These are phyloP conservation scores for Catunica adiposa DNA, from an alignment of 2,329 filamentous ascomycete species.

Conservation along the genomic window DNA sequence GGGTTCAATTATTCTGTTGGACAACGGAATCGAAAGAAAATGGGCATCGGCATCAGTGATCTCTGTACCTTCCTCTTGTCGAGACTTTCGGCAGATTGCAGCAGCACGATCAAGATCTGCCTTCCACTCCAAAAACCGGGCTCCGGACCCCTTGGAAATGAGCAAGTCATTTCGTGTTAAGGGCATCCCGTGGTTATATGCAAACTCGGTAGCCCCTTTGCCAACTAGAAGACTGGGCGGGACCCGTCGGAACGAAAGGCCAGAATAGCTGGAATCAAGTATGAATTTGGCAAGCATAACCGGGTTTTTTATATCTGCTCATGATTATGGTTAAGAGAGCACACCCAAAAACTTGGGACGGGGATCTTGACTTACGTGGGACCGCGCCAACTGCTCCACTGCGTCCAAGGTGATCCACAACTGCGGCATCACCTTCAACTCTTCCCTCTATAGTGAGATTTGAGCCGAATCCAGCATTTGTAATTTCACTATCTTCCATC, in stretches of 20 bases:
- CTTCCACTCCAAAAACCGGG: conserved; percentile 66
- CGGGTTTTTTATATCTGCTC: conserved; percentile 81
- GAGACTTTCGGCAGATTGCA: neutral
- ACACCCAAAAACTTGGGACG: neutral
- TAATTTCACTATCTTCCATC: conserved; percentile 87
- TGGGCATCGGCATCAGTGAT: conserved; percentile 12
- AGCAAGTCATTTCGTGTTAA: conserved; percentile 59
- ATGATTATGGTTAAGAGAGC: neutral
- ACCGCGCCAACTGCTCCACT: conserved; percentile 90
- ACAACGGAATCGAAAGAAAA: conserved; percentile 8
- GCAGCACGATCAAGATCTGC: conserved; percentile 49
- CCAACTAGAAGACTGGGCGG: conserved; percentile 85
- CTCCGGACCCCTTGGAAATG: conserved; percentile 61
- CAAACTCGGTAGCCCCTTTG: conserved; percentile 73
- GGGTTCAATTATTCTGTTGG: neutral
- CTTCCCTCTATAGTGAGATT: conserved; percentile 80
- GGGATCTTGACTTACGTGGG: conserved; percentile 43
- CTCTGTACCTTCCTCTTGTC: conserved; percentile 12
- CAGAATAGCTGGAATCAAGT: conserved; percentile 57
- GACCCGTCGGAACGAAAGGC: conserved; percentile 71
- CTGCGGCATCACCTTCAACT: conserved; percentile 86
- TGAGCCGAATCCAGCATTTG: conserved; percentile 90
- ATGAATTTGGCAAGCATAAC: conserved; percentile 74
- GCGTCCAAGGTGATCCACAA: conserved; percentile 78
- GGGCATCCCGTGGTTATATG: conserved; percentile 57